phyloP scores from a whole-genome alignment of 768 basidiomycete genomes.

The Suillus bovinus region DNA sequence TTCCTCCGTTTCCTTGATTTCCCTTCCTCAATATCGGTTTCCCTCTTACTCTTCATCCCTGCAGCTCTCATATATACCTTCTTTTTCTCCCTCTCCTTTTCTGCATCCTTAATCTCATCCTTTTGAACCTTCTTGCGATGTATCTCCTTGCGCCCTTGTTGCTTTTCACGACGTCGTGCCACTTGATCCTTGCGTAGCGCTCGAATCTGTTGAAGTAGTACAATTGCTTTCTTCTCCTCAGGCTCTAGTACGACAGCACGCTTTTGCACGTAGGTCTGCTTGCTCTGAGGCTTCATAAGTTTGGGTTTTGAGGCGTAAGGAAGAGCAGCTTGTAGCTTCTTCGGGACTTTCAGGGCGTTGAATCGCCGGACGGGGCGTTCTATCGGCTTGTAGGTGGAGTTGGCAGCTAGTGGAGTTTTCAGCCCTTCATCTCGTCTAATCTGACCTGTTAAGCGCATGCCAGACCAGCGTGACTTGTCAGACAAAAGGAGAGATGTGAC shows the following conservation, averaged over 20 bases:
- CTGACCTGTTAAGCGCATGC: constrained; percentile 95
- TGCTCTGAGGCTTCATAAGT: constrained; percentile 69
- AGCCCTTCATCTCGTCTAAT: constrained; percentile 84
- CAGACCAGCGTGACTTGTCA: constrained; percentile 82
- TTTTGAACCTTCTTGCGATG: constrained; percentile 74
- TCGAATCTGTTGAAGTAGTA: constrained; percentile 90
- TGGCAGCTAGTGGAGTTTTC: constrained; percentile 76
- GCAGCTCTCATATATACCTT: constrained; percentile 74
- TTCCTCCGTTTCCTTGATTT: constrained; percentile 54
- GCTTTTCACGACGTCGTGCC: constrained; percentile 76
- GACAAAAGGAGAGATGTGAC: constrained; percentile 88
- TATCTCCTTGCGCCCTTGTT: constrained; percentile 71
- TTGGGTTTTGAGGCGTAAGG: constrained; percentile 95
- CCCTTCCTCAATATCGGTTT: constrained; percentile 61
- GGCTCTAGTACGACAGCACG: constrained; percentile 95
- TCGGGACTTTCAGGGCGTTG: constrained; percentile 86
- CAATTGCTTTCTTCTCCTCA: constrained; percentile 91
- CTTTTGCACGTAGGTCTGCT: constrained; percentile 88
- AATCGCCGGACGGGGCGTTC: constrained; percentile 82
- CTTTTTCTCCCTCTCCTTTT: constrained; percentile 75
- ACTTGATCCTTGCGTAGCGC: constrained; percentile 91
- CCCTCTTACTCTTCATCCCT: constrained; percentile 72
- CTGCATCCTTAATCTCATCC: constrained; percentile 57
- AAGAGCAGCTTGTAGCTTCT: constrained; percentile 85
- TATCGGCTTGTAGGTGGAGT: constrained; percentile 87